Evolutionary conservation across 2,329 filamentous ascomycete species (phyloP).

Genomic region (Coleophoma crateriformis): DNA sequence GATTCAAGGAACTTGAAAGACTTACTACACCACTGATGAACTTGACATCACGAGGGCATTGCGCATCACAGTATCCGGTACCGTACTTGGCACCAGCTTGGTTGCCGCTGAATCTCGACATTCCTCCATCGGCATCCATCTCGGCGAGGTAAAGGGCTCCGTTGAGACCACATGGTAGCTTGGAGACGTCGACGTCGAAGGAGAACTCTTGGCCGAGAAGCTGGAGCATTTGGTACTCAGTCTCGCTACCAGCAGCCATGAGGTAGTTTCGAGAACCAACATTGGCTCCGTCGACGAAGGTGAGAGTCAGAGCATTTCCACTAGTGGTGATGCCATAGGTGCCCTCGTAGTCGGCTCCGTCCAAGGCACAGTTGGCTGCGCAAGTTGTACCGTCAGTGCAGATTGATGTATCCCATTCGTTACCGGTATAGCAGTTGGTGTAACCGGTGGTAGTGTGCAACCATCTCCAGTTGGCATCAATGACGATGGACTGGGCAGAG

Average conservation of each 20-base stretch:
- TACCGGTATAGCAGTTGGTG: conserved; percentile 35
- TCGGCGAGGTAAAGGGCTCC: conserved; percentile 63
- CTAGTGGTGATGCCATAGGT: conserved; percentile 51
- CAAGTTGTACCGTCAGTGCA: conserved; percentile 38
- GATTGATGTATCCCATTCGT: conserved; percentile 34
- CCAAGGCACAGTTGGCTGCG: conserved; percentile 45
- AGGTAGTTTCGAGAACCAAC: conserved; percentile 58
- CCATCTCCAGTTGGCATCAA: conserved; percentile 57
- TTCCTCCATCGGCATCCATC: conserved; percentile 60
- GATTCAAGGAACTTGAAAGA: background rate
- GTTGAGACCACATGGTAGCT: conserved; percentile 65
- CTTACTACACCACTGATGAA: conserved; percentile 47
- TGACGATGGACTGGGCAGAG: conserved; percentile 40
- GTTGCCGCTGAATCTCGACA: conserved; percentile 43
- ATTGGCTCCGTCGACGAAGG: conserved; percentile 52
- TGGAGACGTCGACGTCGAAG: conserved; percentile 68
- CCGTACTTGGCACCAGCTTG: conserved; percentile 55
- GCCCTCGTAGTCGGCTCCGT: conserved; percentile 45
- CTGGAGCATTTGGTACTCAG: conserved; percentile 61
- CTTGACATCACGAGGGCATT: conserved; percentile 46
- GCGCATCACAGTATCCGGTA: conserved; percentile 60
- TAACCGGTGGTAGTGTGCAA: conserved; percentile 40
- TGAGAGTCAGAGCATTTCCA: conserved; percentile 46
- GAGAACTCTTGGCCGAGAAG: conserved; percentile 65
- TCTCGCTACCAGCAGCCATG: conserved; percentile 46